phyloP scores from a whole-genome alignment of 495 filamentous ascomycete species.

The Xylaria scruposa region DNA sequence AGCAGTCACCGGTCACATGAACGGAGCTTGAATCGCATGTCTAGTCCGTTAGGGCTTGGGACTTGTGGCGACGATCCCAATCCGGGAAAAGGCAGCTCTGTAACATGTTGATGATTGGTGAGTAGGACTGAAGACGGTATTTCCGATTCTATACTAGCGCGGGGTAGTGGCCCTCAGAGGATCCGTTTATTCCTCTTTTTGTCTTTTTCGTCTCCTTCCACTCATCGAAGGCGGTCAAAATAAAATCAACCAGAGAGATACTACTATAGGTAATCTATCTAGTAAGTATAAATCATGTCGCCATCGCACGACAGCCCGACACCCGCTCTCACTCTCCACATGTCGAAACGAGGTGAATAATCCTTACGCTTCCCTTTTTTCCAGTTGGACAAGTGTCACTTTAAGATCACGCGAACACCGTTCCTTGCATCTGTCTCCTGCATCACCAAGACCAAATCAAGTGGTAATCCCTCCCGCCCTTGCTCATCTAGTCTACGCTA shows the following conservation, averaged over 20 bases:
- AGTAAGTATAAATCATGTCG: constrained; percentile 27
- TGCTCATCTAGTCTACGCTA: background rate
- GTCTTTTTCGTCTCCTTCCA: background rate
- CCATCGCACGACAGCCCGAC: constrained; percentile 33
- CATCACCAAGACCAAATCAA: background rate
- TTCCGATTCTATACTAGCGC: constrained; percentile 21
- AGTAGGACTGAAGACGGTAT: constrained; percentile 19
- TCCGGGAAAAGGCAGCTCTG: constrained; percentile 19
- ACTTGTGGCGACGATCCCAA: constrained; percentile 17
- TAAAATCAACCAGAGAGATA: background rate
- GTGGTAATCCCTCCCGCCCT: constrained; percentile 1
- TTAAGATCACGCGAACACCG: background rate
- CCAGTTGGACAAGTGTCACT: constrained; percentile 18
- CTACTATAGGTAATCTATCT: constrained; percentile 10
- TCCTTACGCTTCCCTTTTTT: background rate
- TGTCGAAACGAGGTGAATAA: constrained; percentile 17
- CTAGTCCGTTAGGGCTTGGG: background rate
- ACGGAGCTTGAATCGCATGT: background rate
- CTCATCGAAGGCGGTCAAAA: constrained; percentile 18
- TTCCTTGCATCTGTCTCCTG: background rate
- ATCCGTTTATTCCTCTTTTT: background rate
- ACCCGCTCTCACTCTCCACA: constrained; percentile 22
- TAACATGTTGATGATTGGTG: constrained; percentile 23
- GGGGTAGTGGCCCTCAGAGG: background rate
- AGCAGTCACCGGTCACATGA: background rate